Conservation (phyloP, 257 asterid species). For the Jaltomata sinuosa region DNA sequence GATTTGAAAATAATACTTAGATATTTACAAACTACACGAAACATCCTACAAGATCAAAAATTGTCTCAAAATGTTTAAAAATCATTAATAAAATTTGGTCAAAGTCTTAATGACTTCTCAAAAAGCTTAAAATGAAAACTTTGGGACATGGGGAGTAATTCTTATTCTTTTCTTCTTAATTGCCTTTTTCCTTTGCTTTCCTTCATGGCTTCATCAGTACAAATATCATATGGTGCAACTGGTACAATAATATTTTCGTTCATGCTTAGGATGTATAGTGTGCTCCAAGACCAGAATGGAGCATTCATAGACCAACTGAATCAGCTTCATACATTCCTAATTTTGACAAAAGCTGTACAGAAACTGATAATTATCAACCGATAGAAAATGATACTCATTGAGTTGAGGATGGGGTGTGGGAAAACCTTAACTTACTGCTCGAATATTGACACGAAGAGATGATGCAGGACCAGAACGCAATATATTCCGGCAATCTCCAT, state of each 20-base stretch:
- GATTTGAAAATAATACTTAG: neutral
- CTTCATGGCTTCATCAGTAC: neutral
- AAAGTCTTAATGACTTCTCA: neutral
- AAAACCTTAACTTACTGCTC: conserved; percentile 68
- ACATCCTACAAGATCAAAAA: neutral
- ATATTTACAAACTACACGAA: neutral
- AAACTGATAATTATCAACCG: neutral
- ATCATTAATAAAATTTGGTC: neutral
- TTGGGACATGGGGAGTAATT: neutral
- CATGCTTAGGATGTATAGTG: neutral
- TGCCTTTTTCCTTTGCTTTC: neutral
- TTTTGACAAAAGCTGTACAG: neutral
- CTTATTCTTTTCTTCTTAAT: neutral
- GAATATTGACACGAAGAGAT: conserved; percentile 83
- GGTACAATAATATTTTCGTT: neutral
- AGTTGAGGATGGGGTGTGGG: neutral
- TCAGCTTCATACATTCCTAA: neutral
- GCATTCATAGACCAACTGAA: neutral
- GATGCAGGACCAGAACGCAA: conserved; percentile 92
- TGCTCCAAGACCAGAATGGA: neutral
- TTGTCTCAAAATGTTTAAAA: neutral
- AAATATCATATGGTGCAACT: neutral
- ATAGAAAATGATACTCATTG: neutral
- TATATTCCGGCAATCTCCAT: conserved; percentile 70
- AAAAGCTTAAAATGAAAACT: neutral